Evolutionary conservation across 441 rosid species (phyloP).

Genomic region (California macrophylla): DNA sequence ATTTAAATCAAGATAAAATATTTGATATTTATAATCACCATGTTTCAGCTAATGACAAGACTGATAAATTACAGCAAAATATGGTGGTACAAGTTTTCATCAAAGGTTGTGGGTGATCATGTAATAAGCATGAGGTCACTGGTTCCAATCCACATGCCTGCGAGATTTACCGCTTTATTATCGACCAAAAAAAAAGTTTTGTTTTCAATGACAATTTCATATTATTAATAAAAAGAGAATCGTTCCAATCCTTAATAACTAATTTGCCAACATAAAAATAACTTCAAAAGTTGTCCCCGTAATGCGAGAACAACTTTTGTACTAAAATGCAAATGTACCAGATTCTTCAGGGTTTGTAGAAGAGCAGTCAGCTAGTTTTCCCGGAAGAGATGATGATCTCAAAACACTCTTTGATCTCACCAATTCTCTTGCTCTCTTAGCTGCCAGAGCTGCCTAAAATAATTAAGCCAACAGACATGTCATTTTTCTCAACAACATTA

Average conservation of each 20-base stretch:
- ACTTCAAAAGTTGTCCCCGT: not conserved
- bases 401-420: conserved; percentile 77
- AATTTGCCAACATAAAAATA: not conserved
- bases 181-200: too few relatives aligned
- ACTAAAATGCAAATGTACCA: conserved; percentile 31
- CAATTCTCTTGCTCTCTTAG: conserved; percentile 89
- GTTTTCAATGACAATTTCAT: too few relatives aligned
- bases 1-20: not conserved
- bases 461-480: conserved; percentile 13
- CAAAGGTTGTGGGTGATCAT: too few relatives aligned
- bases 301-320: conserved; percentile 3
- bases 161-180: too few relatives aligned
- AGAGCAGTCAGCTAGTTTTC: conserved; percentile 89
- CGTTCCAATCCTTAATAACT: too few relatives aligned
- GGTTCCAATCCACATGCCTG: too few relatives aligned
- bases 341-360: conserved; percentile 77
- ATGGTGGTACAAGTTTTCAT: conserved; percentile 1
- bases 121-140: too few relatives aligned
- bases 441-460: conserved; percentile 86
- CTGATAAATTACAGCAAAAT: not conserved
- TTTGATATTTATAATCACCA: not conserved
- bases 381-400: conserved; percentile 87
- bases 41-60: not conserved
- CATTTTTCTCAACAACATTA: not conserved
- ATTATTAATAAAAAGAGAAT: too few relatives aligned